A percentile compares a stretch with the other conserved stretches of the same genome.
Evolutionary conservation across 164 flowering plant genomes (phyloP).

Genomic region (Macadamia integrifolia): DNA sequence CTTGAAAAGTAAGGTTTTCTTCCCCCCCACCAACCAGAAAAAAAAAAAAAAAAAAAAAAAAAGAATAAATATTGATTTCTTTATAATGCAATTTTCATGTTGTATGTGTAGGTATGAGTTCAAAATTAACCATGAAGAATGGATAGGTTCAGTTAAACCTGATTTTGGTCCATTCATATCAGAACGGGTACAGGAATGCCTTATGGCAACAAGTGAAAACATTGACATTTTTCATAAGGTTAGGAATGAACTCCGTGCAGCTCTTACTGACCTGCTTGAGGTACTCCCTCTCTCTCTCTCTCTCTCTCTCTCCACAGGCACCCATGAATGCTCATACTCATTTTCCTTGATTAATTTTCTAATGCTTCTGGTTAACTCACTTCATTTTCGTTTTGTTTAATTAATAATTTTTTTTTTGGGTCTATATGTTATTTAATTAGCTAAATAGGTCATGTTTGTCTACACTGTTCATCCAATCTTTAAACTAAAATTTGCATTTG

Average conservation of each 20-base stretch:
- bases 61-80: no score
- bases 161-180: constrained; percentile 70
- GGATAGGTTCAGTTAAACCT: constrained; percentile 67
- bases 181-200: constrained; percentile 74
- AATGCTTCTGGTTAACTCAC: no score
- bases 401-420: no score
- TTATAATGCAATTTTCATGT: constrained; percentile 1
- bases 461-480: no score
- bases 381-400: no score
- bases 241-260: constrained; percentile 50
- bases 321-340: neutral
- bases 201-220: constrained; percentile 44
- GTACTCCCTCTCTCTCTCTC: constrained; percentile 23
- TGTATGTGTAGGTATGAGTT: constrained; percentile 63
- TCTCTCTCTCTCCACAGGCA: neutral
- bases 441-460: no score
- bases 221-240: constrained; percentile 38
- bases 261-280: constrained; percentile 65
- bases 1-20: no score
- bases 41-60: no score
- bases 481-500: no score
- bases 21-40: no score
- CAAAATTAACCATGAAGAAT: constrained; percentile 83
- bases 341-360: no score
- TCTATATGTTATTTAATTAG: no score